phyloP scores from a whole-genome alignment of 2,329 filamentous ascomycete genomes.

The Fusarium udum region DNA sequence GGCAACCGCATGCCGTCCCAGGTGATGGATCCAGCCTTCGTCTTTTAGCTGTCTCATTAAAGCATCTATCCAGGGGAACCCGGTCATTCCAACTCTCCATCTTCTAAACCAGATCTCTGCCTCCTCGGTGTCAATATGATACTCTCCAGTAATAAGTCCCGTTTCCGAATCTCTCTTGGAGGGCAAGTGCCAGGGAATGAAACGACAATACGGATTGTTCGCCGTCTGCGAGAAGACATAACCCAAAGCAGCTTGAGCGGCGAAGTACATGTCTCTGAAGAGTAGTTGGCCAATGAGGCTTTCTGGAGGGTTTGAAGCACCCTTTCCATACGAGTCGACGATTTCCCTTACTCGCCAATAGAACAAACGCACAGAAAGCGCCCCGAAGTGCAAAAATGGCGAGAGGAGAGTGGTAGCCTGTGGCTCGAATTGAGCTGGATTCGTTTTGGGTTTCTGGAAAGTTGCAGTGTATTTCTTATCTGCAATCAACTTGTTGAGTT shows the following conservation, averaged over 20 bases:
- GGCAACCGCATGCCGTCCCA: constrained; percentile 79
- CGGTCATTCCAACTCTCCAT: constrained; percentile 75
- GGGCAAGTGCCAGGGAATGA: constrained; percentile 81
- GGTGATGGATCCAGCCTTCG: constrained; percentile 84
- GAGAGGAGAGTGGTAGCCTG: constrained; percentile 79
- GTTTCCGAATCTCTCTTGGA: constrained; percentile 61
- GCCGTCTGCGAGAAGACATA: constrained; percentile 70
- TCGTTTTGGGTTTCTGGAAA: constrained; percentile 80
- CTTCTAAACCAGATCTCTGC: constrained; percentile 74
- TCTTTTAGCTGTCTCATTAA: constrained; percentile 77
- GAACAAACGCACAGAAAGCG: constrained; percentile 74
- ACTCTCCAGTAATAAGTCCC: constrained; percentile 64
- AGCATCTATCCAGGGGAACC: constrained; percentile 84
- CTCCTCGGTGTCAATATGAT: constrained; percentile 69
- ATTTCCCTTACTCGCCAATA: constrained; percentile 76
- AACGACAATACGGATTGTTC: constrained; percentile 73
- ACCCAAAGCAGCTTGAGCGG: constrained; percentile 75
- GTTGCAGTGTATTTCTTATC: constrained; percentile 75
- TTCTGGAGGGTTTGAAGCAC: constrained; percentile 70
- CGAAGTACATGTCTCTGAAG: constrained; percentile 87
- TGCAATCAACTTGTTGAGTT: constrained; percentile 66
- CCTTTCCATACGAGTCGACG: constrained; percentile 64
- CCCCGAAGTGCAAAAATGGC: constrained; percentile 79
- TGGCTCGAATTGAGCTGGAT: constrained; percentile 76
- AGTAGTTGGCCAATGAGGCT: constrained; percentile 77